Conservation (phyloP, 441 rosid genomes). For the Adansonia grandidieri region DNA sequence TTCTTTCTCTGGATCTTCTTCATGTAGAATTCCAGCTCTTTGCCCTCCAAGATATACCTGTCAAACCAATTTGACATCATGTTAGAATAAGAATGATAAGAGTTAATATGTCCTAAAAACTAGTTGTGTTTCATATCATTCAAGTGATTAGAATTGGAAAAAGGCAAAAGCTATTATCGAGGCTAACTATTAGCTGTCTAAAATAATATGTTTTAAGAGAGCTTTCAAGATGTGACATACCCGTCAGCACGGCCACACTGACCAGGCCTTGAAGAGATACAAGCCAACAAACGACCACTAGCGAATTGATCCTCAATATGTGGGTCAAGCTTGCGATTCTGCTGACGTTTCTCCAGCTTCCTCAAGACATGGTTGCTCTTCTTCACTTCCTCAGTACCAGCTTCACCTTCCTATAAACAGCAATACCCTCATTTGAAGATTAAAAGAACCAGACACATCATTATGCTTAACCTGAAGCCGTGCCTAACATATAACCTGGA, state of each 20-base stretch:
- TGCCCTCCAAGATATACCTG: conserved; percentile 51
- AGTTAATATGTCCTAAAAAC: not conserved
- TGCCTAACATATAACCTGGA: not conserved
- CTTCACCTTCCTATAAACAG: conserved; percentile 40
- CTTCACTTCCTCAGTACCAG: conserved; percentile 46
- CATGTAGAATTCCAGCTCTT: conserved; percentile 52
- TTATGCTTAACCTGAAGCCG: not conserved
- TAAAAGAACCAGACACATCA: not conserved
- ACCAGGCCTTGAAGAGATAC: conserved; percentile 52
- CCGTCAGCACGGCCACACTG: conserved; percentile 56
- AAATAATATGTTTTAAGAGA: not conserved
- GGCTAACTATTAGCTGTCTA: not conserved
- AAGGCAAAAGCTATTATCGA: not conserved
- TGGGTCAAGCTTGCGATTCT: conserved; percentile 38
- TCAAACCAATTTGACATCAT: not conserved
- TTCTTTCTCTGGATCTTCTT: conserved; percentile 54
- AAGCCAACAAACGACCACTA: conserved; percentile 46
- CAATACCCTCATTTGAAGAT: not conserved
- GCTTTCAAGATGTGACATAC: conserved; percentile 24
- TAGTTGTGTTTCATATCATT: not conserved
- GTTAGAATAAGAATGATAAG: not conserved
- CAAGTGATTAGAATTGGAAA: not conserved
- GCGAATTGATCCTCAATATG: conserved; percentile 50
- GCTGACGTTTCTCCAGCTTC: conserved; percentile 45
- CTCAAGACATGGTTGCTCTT: conserved; percentile 45